phyloP scores from a whole-genome alignment of 225 moss, liverwort and hornwort genomes.

The Sphagnum contortum region DNA sequence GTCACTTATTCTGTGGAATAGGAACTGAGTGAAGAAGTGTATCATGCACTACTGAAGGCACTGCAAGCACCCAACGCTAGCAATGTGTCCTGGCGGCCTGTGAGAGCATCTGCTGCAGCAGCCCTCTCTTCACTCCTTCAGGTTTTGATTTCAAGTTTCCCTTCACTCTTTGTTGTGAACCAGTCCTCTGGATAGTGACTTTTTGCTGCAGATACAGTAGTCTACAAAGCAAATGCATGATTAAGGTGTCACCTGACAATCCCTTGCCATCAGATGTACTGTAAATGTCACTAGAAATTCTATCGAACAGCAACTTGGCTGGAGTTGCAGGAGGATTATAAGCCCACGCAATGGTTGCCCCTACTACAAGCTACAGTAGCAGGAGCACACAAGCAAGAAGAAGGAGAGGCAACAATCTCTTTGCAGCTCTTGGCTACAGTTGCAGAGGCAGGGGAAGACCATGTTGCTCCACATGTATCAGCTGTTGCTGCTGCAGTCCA shows the following conservation, averaged over 20 bases:
- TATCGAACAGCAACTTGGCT: too few species aligned
- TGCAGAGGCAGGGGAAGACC: slow-evolving; percentile 88
- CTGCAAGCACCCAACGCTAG: slow-evolving; percentile 70
- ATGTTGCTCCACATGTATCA: slow-evolving; percentile 85
- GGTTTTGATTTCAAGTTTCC: slow-evolving; percentile 21
- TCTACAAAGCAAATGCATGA: too few species aligned
- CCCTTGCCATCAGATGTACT: too few species aligned
- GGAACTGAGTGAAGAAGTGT: slow-evolving; percentile 74
- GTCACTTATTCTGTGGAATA: slow-evolving; percentile 29
- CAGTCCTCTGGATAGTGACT: too few species aligned
- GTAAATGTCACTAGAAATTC: too few species aligned
- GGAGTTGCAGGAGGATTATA: slow-evolving; percentile 62
- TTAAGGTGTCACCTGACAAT: too few species aligned
- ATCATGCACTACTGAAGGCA: slow-evolving; percentile 72
- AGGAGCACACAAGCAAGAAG: slow-evolving; percentile 69
- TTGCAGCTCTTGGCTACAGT: slow-evolving; percentile 84
- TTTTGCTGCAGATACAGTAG: too few species aligned
- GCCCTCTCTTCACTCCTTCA: slow-evolving; percentile 90
- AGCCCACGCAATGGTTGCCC: slow-evolving; percentile 83
- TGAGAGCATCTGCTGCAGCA: slow-evolving; percentile 81
- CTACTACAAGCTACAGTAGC: slow-evolving; percentile 89
- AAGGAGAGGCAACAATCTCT: slow-evolving; percentile 76
- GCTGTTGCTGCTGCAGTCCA: slow-evolving; percentile 78
- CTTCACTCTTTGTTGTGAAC: background rate
- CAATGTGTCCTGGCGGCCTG: slow-evolving; percentile 78